Percentiles rank a stretch among this genome's conserved stretches.
Evolutionary conservation across 31 red algal genomes (phyloP).

Genomic region (Endocladia muricata): DNA sequence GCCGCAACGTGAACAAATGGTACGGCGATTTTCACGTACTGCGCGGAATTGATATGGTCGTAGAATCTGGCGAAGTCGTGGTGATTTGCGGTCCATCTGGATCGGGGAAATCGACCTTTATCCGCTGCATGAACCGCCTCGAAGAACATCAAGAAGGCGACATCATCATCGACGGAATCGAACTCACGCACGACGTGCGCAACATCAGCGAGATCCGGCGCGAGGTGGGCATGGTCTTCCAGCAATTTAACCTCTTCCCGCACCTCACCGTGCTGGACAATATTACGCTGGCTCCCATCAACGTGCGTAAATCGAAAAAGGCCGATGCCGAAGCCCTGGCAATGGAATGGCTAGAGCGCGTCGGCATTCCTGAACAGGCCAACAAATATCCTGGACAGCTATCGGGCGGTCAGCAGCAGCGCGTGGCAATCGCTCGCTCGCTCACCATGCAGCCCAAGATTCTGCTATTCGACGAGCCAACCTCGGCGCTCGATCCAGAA

Average conservation of each 20-base stretch:
- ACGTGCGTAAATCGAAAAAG: slow-evolving; percentile 1
- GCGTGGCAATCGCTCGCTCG: slow-evolving; percentile 60
- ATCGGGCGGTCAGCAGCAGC: slow-evolving; percentile 64
- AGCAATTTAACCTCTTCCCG: slow-evolving; percentile 17
- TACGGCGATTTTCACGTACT: slow-evolving; percentile 16
- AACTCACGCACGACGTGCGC: not conserved
- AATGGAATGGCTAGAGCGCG: not conserved
- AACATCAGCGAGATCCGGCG: not conserved
- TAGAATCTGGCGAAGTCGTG: not conserved
- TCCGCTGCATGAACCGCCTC: slow-evolving; percentile 7
- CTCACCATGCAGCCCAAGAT: slow-evolving; percentile 17
- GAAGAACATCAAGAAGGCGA: slow-evolving; percentile 16
- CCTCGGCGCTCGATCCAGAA: slow-evolving; percentile 56
- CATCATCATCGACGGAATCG: slow-evolving; percentile 7
- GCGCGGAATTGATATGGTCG: not conserved
- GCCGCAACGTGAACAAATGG: slow-evolving; percentile 27
- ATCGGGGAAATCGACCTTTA: slow-evolving; percentile 13
- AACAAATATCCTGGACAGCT: slow-evolving; percentile 19
- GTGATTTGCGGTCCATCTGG: not conserved
- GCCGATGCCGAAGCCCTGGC: slow-evolving; percentile 10
- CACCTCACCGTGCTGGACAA: slow-evolving; percentile 19
- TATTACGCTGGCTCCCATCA: not conserved
- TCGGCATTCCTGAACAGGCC: slow-evolving; percentile 18
- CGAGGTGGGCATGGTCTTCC: slow-evolving; percentile 20
- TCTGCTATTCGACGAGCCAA: slow-evolving; percentile 52